phyloP scores from a whole-genome alignment of 805 yeast species.

The Scheffersomyces spartinae region DNA sequence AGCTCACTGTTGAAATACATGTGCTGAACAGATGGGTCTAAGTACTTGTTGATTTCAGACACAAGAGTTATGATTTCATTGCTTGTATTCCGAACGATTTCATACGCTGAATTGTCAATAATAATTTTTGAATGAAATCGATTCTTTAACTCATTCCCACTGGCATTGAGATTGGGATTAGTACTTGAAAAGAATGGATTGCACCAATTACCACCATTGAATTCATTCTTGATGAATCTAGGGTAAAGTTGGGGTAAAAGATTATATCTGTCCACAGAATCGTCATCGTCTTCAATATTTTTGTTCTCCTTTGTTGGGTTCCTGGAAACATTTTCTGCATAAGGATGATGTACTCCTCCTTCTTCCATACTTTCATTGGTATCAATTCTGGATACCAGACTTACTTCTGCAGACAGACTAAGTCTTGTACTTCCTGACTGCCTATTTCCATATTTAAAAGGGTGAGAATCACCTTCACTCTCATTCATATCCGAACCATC shows the following conservation, averaged over 20 bases:
- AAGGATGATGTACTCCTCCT: no score
- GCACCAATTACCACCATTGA: conserved; percentile 73
- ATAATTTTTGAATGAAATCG: conserved; percentile 32
- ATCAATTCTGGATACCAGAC: no score
- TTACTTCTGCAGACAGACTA: no score
- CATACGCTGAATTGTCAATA: conserved; percentile 39
- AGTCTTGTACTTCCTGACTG: no score
- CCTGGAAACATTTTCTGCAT: no score
- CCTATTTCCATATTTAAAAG: no score
- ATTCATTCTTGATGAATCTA: conserved; percentile 51
- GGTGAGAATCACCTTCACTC: no score
- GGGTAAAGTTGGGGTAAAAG: conserved; percentile 58
- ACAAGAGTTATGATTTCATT: conserved; percentile 27
- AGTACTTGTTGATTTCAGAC: conserved; percentile 27
- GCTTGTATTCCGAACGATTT: conserved; percentile 21
- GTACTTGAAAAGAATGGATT: conserved; percentile 46
- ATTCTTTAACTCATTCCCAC: conserved; percentile 32
- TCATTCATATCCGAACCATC: conserved; percentile 26
- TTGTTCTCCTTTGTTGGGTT: no score
- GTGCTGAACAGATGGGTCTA: conserved; percentile 25
- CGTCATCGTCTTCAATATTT: no score
- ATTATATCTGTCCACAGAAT: conserved; percentile 22
- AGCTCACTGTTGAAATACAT: conserved; percentile 22
- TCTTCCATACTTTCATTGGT: no score
- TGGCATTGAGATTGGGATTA: conserved; percentile 25